A percentile compares a stretch with the other conserved stretches of the same genome.
These are phyloP conservation scores for Solanum etuberosum DNA, from an alignment of 257 asterid genomes.

Conservation along the genomic window DNA sequence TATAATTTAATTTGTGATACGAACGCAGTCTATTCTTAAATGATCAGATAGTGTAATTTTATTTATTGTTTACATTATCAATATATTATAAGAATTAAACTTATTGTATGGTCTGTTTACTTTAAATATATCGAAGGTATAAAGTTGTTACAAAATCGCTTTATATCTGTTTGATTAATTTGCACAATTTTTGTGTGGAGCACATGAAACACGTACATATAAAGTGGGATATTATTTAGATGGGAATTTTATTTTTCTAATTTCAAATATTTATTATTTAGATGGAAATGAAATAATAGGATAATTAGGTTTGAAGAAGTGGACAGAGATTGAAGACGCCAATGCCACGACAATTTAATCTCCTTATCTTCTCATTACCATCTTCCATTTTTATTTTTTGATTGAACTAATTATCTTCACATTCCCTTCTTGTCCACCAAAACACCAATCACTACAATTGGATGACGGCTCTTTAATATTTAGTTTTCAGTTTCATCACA, in stretches of 20 bases:
- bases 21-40: neutral
- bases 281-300: neutral
- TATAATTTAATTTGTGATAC: neutral
- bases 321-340: constrained; percentile 25
- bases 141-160: neutral
- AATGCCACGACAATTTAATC: constrained; percentile 17
- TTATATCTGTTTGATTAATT: neutral
- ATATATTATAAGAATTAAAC: neutral
- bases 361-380: constrained; percentile 14
- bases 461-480: neutral
- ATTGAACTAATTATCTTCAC: neutral
- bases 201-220: neutral
- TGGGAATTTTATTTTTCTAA: neutral
- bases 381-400: neutral
- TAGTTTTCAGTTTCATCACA: neutral
- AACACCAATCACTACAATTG: neutral
- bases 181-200: neutral
- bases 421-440: neutral
- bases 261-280: neutral
- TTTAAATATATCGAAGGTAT: neutral
- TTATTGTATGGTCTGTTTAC: neutral
- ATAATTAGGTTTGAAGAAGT: neutral
- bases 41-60: neutral
- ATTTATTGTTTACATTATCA: no score
- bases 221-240: neutral